phyloP scores from a whole-genome alignment of 345 rosid species.

The Corchorus olitorius region DNA sequence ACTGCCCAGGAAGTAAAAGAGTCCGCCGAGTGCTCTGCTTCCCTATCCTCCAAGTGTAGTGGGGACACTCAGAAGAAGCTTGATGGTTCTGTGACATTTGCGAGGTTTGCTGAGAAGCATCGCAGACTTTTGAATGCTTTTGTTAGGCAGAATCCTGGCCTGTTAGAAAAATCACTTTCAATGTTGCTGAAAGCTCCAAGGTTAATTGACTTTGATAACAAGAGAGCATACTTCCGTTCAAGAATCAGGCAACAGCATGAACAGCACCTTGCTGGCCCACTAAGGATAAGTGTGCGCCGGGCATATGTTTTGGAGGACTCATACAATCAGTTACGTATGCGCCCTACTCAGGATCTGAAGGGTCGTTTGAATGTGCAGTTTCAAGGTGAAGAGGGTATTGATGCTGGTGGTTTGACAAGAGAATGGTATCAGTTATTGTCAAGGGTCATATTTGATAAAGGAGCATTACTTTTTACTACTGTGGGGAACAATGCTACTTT shows the following conservation, averaged over 20 bases:
- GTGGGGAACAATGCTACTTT: constrained; percentile 93
- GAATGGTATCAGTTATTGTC: constrained; percentile 98
- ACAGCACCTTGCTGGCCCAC: constrained; percentile 85
- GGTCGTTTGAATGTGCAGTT: constrained; percentile 94
- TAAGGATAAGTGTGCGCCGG: constrained; percentile 87
- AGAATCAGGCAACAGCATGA: constrained; percentile 91
- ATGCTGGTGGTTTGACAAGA: constrained; percentile 97
- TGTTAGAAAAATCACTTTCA: constrained; percentile 89
- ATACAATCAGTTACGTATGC: constrained; percentile 94
- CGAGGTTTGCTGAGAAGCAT: constrained; percentile 94
- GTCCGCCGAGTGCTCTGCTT: constrained; percentile 57
- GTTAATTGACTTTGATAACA: constrained; percentile 92
- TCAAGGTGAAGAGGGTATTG: constrained; percentile 99
- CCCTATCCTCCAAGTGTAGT: constrained; percentile 33
- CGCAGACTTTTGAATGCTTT: constrained; percentile 90
- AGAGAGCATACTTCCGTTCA: constrained; percentile 89
- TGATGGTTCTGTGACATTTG: constrained; percentile 78
- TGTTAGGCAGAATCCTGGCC: constrained; percentile 80
- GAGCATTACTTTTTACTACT: constrained; percentile 90
- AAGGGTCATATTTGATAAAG: constrained; percentile 94
- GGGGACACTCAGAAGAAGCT: constrained; percentile 67
- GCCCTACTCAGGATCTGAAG: constrained; percentile 81
- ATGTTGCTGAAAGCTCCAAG: constrained; percentile 94
- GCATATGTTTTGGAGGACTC: constrained; percentile 98
- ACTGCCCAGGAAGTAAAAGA: constrained; percentile 88